These are phyloP conservation scores for Plectosphaerella plurivora DNA, from an alignment of 2,329 filamentous ascomycete species.

Conservation along the genomic window DNA sequence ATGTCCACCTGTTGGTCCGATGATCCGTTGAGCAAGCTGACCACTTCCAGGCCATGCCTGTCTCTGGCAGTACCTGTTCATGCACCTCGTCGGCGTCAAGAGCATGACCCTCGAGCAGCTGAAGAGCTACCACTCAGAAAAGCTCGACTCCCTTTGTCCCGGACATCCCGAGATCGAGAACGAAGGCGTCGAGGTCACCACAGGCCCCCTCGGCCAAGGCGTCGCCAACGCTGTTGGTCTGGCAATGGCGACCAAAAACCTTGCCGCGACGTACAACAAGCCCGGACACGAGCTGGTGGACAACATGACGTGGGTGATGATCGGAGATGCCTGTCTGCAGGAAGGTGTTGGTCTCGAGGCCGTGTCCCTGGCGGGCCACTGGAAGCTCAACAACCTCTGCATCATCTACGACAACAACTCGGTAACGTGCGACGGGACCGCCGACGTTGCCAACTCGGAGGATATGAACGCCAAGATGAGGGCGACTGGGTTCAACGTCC, in stretches of 20 bases:
- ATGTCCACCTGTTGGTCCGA: neutral
- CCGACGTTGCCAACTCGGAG: conserved; percentile 50
- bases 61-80: conserved; percentile 49
- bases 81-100: conserved; percentile 49
- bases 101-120: conserved; percentile 53
- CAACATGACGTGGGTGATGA: conserved; percentile 52
- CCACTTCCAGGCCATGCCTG: conserved; percentile 38
- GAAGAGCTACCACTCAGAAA: conserved; percentile 44
- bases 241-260: conserved; percentile 52
- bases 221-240: conserved; percentile 57
- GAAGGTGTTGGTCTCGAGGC: conserved; percentile 55
- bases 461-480: conserved; percentile 55
- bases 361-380: conserved; percentile 51
- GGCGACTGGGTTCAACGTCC: conserved; percentile 51
- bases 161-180: conserved; percentile 55
- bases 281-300: conserved; percentile 42
- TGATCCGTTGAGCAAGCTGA: neutral
- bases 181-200: conserved; percentile 54
- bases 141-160: conserved; percentile 44
- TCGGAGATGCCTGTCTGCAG: conserved; percentile 53
- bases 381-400: conserved; percentile 50
- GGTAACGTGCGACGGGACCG: conserved; percentile 53
- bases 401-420: conserved; percentile 60
- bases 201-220: conserved; percentile 54
- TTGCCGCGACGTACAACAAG: conserved; percentile 48